phyloP scores from a whole-genome alignment of 1,139 yeast genomes.

The Candida tropicalis region DNA sequence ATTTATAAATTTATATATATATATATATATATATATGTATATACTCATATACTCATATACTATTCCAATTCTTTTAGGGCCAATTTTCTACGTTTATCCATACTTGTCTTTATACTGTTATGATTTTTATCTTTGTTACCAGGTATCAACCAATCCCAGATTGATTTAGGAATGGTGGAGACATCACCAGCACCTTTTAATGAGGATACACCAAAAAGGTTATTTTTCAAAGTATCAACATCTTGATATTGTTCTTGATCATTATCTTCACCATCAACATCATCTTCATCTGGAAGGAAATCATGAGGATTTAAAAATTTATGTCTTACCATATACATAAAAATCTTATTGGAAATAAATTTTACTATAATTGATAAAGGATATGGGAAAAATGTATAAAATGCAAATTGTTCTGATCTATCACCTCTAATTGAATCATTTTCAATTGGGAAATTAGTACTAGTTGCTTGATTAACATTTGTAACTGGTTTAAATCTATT shows the following conservation, averaged over 20 bases:
- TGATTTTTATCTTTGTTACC: slow-evolving; percentile 16
- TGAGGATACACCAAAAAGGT: slow-evolving; percentile 44
- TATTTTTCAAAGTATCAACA: slow-evolving; percentile 33
- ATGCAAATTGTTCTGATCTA: slow-evolving; percentile 43
- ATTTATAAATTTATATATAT: not conserved
- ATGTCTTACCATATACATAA: slow-evolving; percentile 23
- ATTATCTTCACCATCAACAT: slow-evolving; percentile 25
- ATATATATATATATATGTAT: slow-evolving; percentile 1
- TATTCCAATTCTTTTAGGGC: slow-evolving; percentile 46
- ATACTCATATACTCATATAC: slow-evolving; percentile 1
- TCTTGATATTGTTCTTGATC: slow-evolving; percentile 29
- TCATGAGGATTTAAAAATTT: slow-evolving; percentile 30
- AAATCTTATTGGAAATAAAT: slow-evolving; percentile 21
- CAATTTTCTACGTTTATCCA: slow-evolving; percentile 46
- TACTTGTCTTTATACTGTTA: slow-evolving; percentile 23
- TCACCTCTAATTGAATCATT: slow-evolving; percentile 34
- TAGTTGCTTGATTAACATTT: slow-evolving; percentile 10
- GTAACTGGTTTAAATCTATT: slow-evolving; percentile 8
- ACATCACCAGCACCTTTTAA: slow-evolving; percentile 43
- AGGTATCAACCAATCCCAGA: slow-evolving; percentile 31
- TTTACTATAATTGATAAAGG: slow-evolving; percentile 38
- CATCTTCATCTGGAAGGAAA: slow-evolving; percentile 23
- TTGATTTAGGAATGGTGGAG: slow-evolving; percentile 27
- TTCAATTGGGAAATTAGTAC: slow-evolving; percentile 25
- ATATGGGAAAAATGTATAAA: slow-evolving; percentile 47